Percentiles rank a stretch among this genome's conserved stretches.
These are phyloP conservation scores for Penicillium samsonianum DNA, from an alignment of 495 filamentous ascomycete genomes.

Conservation along the genomic window DNA sequence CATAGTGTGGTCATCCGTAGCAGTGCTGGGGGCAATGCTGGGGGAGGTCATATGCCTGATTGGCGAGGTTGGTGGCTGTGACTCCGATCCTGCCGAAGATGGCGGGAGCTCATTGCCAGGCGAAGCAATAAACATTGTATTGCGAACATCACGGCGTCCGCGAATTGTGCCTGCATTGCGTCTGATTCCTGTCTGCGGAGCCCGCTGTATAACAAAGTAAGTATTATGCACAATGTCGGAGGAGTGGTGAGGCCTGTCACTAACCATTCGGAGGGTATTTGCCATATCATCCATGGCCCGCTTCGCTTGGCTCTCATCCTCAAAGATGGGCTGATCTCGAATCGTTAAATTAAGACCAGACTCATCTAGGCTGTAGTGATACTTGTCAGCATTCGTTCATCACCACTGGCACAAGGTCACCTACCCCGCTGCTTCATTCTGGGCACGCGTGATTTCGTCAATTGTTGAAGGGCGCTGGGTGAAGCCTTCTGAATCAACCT, in stretches of 20 bases:
- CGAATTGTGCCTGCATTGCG: slow-evolving; percentile 76
- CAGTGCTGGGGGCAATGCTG: slow-evolving; percentile 34
- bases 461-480: slow-evolving; percentile 65
- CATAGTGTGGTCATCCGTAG: slow-evolving; percentile 57
- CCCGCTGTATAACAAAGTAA: slow-evolving; percentile 42
- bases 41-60: slow-evolving; percentile 47
- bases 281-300: slow-evolving; percentile 88
- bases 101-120: slow-evolving; percentile 23
- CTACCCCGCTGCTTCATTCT: slow-evolving; percentile 71
- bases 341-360: slow-evolving; percentile 88
- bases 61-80: slow-evolving; percentile 36
- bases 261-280: slow-evolving; percentile 73
- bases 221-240: slow-evolving; percentile 12
- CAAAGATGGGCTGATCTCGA: slow-evolving; percentile 85
- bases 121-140: slow-evolving; percentile 76
- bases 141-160: slow-evolving; percentile 87
- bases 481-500: slow-evolving; percentile 63
- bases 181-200: slow-evolving; percentile 57
- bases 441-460: slow-evolving; percentile 81
- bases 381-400: slow-evolving; percentile 21
- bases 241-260: slow-evolving; percentile 18
- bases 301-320: slow-evolving; percentile 87
- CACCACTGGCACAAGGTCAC: slow-evolving; percentile 20
- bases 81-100: slow-evolving; percentile 17
- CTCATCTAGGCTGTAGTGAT: slow-evolving; percentile 57